Conservation (phyloP, 139 green algal species). For the Picochlorum costavermella region DNA sequence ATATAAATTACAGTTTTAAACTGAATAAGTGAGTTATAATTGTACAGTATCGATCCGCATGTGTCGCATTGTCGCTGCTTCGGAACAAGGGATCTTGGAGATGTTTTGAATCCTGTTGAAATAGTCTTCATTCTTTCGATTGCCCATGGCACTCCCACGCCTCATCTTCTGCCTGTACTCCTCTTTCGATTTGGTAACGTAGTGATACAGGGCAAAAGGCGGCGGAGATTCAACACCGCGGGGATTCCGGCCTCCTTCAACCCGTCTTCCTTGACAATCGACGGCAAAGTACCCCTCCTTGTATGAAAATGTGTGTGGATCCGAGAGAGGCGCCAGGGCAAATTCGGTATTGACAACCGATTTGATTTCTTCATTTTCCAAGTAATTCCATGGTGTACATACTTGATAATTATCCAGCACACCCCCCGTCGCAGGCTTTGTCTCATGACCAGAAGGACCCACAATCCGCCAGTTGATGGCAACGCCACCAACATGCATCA, state of each 20-base stretch:
- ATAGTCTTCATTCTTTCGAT: constrained; percentile 13
- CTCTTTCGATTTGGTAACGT: constrained; percentile 11
- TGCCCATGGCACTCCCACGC: constrained; percentile 19
- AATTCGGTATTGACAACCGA: constrained; percentile 15
- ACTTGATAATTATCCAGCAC: constrained; percentile 1
- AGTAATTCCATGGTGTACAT: constrained; percentile 5
- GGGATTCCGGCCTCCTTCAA: not conserved
- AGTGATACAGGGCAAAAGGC: constrained; percentile 13
- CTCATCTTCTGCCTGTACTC: constrained; percentile 19
- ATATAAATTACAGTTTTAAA: too few species aligned
- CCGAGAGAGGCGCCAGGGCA: constrained; percentile 6
- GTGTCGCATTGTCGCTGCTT: not conserved
- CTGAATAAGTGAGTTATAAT: too few species aligned
- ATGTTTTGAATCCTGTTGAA: constrained; percentile 10
- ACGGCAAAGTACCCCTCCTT: constrained; percentile 11
- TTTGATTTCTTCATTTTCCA: constrained; percentile 10
- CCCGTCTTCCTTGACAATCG: not conserved
- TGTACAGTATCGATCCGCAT: too few species aligned
- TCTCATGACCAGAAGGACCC: constrained; percentile 6
- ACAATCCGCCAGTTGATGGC: constrained; percentile 14
- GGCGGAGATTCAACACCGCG: not conserved
- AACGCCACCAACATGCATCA: constrained; percentile 10
- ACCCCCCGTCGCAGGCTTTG: not conserved
- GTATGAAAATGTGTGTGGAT: constrained; percentile 23
- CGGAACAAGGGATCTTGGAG: not conserved